Base-by-base conservation (phyloP, 2,329 filamentous ascomycete genomes). In the Sordariomycetes sp. region DNA sequence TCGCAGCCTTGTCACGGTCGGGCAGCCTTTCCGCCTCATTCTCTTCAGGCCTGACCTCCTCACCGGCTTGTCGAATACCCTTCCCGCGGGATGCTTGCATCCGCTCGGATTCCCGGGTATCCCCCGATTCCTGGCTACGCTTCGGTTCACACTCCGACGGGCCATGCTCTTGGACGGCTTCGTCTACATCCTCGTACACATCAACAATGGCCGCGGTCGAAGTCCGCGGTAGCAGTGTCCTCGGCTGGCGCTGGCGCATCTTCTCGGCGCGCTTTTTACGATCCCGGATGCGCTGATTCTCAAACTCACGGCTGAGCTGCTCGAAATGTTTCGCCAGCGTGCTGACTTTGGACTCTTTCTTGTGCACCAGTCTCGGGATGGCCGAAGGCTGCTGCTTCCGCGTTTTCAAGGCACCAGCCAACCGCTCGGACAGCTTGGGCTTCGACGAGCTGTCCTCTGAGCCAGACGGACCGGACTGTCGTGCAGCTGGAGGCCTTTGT, bases 181-280 rank as follows among this genome's bases (percentile, higher is more conserved):
- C 91, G 59, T 92, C 87, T 4, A 96, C 90, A 69, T 96, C 90
- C 64, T 89, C 88, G 69, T 97, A 99, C 10, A 99, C 91, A 70
- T 97, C 90, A 18, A 99, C 92, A 60, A 95, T 93, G 7, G 94
- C 92, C 66, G 92, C 94, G n/a, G 93, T 95, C 20, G 90, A 92
- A 48, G 91, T 90, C 62, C 94, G 83, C 22, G 94, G 93, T 24
- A 84, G 72, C 68, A 93, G 93, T 1, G 90, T 90, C 61, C 92
- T 83, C 16, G 90, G 89, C 69, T 82, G 78, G 51, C 79, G 76
- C 24, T 83, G 80, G 11, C 54, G 51, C 67, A 88, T 85, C 66
- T 86, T 90, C 53, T 89, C 88, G 28, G 90, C 89, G 60, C 90
- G 79, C 69, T 91, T 88, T 65, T 87, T 87, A 63, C 89, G 84